Evolutionary conservation across 495 filamentous ascomycete genomes (phyloP), one percentile per base, ranked within the genome.

Genomic region (Amniculicola lignicola): DNA sequence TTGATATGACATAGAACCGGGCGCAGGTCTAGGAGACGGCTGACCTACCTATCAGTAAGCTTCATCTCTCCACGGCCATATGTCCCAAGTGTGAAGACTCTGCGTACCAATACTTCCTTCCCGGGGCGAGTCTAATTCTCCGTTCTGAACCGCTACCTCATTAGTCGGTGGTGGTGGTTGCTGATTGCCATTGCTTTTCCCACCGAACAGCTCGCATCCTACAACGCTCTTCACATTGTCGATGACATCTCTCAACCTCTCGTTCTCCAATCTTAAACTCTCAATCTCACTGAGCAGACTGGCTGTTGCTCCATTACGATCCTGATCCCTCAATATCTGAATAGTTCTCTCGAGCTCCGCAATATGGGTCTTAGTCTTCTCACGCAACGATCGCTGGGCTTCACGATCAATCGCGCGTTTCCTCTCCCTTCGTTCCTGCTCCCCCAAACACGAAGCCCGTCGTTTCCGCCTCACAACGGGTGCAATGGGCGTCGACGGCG

Each of bases 351-450:
- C 58, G 11, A 62, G 45, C 29, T 62, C 58, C 3, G 58, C 58
- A 31, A 62, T 62, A 18, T 62, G 58, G 2, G 58, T 56, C 22
- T 62, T 62, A 10, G 58, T 62, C 23, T 62, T 62, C 40, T 62
- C 58, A 22, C 58, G 31, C 29, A 62, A 41, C 2, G 49, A 54
- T 18, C 58, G 18, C 31, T 62, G 58, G n/a, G 58, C 58, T 39
- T 62, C 58, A 12, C 58, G 44, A 40, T 62, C 58, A 23, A 62
- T 62, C 6, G 58, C 51, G 31, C 58, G 31, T 50, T 62, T 62
- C 15, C 58, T 53, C 24, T 62, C 58, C n/a, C 58, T 16, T 11
- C 58, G 44, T 42, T 62, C 58, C 29, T 62, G 58, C 52, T 62
- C 58, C 18, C 58, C 58, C 10, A 62, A 46, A 40, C 58, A 62